Conservation (phyloP, 2,329 filamentous ascomycete species). For the Didymella pomorum region DNA sequence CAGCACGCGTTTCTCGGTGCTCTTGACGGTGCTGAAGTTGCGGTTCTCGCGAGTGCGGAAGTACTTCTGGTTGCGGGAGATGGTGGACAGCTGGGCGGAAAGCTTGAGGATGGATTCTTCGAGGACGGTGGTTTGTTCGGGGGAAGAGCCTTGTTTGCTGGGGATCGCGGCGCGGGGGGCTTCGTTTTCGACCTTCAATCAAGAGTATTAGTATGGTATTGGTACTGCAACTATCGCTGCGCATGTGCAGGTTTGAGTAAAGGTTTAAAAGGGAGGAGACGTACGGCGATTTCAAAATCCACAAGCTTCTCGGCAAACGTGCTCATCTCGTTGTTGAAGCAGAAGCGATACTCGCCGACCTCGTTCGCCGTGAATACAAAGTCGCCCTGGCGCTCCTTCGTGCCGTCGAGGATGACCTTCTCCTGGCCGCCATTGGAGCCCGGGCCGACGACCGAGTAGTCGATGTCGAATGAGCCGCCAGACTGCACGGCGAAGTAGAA, state of each 20-base stretch:
- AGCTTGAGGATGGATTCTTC: constrained; percentile 97
- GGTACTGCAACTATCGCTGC: too few species aligned
- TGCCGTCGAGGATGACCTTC: constrained; percentile 82
- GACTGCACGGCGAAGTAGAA: constrained; percentile 99
- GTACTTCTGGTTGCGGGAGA: constrained; percentile 98
- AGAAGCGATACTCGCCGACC: constrained; percentile 90
- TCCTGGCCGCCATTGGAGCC: constrained; percentile 53
- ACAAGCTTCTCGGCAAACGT: constrained; percentile 98
- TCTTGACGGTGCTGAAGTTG: constrained; percentile 97
- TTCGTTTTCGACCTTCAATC: constrained; percentile 94
- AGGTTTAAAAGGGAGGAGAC: too few species aligned
- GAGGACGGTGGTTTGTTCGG: constrained; percentile 86
- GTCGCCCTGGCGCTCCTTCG: constrained; percentile 94
- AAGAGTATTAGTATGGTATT: not conserved
- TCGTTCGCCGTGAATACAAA: constrained; percentile 96
- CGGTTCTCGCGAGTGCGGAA: constrained; percentile 98
- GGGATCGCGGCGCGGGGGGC: constrained; percentile 76
- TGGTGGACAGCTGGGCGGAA: constrained; percentile 89
- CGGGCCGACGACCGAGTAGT: constrained; percentile 87
- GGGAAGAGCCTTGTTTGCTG: constrained; percentile 84
- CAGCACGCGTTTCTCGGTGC: constrained; percentile 94
- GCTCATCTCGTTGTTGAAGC: constrained; percentile 98
- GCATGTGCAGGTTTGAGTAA: too few species aligned
- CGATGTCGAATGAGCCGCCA: constrained; percentile 95
- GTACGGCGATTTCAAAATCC: constrained; percentile 94